A percentile compares a stretch with the other conserved stretches of the same genome.
These are phyloP conservation scores for Jatropha podagrica DNA, from an alignment of 441 rosid species.

Conservation along the genomic window DNA sequence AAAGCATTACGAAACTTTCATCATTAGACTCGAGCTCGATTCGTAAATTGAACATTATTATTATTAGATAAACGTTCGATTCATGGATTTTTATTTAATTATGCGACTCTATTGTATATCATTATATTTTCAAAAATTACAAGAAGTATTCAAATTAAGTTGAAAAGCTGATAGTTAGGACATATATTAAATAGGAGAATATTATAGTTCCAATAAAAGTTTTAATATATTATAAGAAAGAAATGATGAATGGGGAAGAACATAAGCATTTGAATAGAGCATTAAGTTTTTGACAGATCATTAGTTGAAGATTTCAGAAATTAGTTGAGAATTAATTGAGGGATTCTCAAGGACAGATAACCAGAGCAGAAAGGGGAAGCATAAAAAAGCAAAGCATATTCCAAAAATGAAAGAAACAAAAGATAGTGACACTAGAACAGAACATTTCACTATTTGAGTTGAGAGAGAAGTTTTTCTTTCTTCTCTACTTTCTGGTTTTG, in stretches of 20 bases:
- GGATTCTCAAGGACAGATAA: slow-evolving; percentile 31
- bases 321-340: background rate
- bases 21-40: no score
- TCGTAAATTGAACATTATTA: no score
- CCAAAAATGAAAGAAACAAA: slow-evolving; percentile 46
- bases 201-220: slow-evolving; percentile 11
- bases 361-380: slow-evolving; percentile 20
- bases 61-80: no score
- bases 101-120: no score
- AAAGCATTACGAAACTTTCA: no score
- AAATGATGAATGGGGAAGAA: slow-evolving; percentile 1
- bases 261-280: background rate
- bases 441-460: slow-evolving; percentile 13
- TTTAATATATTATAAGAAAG: background rate
- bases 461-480: background rate
- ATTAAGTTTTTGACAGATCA: slow-evolving; percentile 8
- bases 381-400: slow-evolving; percentile 31
- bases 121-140: no score
- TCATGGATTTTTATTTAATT: no score
- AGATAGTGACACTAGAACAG: slow-evolving; percentile 43
- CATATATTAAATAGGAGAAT: background rate
- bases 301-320: slow-evolving; percentile 12
- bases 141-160: background rate
- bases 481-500: background rate
- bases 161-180: no score